These are phyloP conservation scores for Solanum dulcamara DNA, from an alignment of 257 asterid genomes.

Conservation along the genomic window DNA sequence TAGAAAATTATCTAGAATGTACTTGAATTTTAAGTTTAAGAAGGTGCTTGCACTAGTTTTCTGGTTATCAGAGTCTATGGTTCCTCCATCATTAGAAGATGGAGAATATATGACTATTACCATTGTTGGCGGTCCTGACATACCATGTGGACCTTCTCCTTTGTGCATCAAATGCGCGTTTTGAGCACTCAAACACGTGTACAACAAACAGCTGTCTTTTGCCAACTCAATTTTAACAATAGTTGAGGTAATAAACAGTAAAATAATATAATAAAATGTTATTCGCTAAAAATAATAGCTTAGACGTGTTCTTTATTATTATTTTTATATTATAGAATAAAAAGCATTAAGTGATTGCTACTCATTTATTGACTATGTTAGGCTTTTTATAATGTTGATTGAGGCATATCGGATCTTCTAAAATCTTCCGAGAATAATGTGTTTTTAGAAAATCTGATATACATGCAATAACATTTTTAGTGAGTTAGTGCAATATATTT, in stretches of 20 bases:
- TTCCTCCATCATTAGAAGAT: constrained; percentile 3
- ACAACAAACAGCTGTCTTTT: not conserved
- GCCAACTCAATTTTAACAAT: constrained; percentile 14
- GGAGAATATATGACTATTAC: not conserved
- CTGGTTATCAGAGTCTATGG: not conserved
- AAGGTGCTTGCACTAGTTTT: not conserved
- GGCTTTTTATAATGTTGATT: not conserved
- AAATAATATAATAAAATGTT: not conserved
- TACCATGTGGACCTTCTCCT: constrained; percentile 36
- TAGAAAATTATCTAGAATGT: not conserved
- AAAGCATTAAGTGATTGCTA: not conserved
- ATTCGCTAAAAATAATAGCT: not conserved
- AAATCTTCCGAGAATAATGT: not conserved
- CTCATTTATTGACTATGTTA: not conserved
- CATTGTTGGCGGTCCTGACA: not conserved
- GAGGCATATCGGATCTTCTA: not conserved
- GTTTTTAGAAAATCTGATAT: not conserved
- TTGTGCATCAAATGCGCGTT: constrained; percentile 38
- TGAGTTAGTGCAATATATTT: not conserved
- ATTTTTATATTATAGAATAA: not conserved
- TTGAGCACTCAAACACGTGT: constrained; percentile 39
- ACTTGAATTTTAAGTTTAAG: not conserved
- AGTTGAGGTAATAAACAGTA: no score
- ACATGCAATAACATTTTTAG: not conserved
- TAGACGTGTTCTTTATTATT: no score